phyloP scores from a whole-genome alignment of 768 basidiomycete genomes.

The Termitomyces sp. region DNA sequence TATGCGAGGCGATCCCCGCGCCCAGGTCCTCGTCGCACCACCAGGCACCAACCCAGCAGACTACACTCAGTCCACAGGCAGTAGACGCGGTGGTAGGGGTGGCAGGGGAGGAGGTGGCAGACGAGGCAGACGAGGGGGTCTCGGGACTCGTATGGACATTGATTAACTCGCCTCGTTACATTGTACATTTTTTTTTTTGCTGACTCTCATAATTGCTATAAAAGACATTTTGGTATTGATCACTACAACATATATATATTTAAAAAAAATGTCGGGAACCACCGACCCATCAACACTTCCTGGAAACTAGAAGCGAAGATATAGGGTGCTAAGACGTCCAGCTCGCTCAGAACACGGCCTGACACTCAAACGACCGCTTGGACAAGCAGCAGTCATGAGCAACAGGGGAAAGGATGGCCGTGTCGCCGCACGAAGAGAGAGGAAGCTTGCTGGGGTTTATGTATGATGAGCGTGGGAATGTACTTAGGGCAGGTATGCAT shows the following conservation, averaged over 20 bases:
- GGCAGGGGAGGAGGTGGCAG: conserved; percentile 29
- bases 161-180: conserved; percentile 30
- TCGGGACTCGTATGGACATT: conserved; percentile 45
- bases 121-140: conserved; percentile 29
- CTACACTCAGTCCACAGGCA: conserved; percentile 32
- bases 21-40: conserved; percentile 61
- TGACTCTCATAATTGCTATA: too few species aligned
- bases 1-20: conserved; percentile 57
- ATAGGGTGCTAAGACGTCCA: conserved; percentile 82
- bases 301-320: conserved; percentile 36
- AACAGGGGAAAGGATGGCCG: conserved; percentile 81
- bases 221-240: too few species aligned
- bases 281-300: conserved; percentile 74
- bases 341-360: conserved; percentile 70
- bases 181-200: not conserved
- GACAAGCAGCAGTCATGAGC: conserved; percentile 66
- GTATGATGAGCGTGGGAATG: conserved; percentile 24
- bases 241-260: too few species aligned
- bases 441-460: conserved; percentile 4
- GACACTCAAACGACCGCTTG: conserved; percentile 87
- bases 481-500: conserved; percentile 29
- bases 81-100: conserved; percentile 30
- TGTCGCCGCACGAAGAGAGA: conserved; percentile 70
- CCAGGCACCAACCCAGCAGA: conserved; percentile 57
- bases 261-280: conserved; percentile 44